Percentiles rank a stretch among this genome's conserved stretches.
Conservation (phyloP, 495 filamentous ascomycete genomes). For the Tetracladium marchalianum region DNA sequence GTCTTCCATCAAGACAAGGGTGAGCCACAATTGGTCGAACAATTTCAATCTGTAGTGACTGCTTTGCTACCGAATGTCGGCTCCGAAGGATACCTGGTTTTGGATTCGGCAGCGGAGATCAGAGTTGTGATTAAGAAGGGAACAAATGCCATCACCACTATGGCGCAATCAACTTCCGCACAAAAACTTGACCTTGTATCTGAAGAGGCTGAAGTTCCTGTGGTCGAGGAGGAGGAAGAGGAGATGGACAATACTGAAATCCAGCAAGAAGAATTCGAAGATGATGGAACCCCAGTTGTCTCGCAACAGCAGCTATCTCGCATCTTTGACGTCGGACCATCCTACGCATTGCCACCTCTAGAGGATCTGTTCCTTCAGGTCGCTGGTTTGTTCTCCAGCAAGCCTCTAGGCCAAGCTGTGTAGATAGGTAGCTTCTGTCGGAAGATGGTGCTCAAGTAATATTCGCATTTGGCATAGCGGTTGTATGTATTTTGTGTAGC, state of each 20-base stretch:
- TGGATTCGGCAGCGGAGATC: constrained; percentile 50
- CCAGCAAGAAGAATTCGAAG: constrained; percentile 25
- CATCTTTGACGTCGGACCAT: constrained; percentile 64
- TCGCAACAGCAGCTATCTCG: constrained; percentile 55
- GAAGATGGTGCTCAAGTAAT: not conserved
- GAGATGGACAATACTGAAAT: constrained; percentile 30
- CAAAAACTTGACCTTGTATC: constrained; percentile 31
- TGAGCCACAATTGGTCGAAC: constrained; percentile 37
- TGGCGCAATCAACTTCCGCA: constrained; percentile 39
- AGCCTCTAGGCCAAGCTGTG: constrained; percentile 21
- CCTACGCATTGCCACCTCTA: constrained; percentile 69
- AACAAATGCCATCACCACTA: constrained; percentile 30
- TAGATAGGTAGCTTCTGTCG: not conserved
- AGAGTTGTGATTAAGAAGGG: constrained; percentile 39
- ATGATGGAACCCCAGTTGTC: constrained; percentile 41
- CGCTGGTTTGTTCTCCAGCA: constrained; percentile 45
- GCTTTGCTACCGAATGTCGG: constrained; percentile 40
- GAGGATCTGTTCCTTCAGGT: constrained; percentile 71
- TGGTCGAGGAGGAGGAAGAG: constrained; percentile 16
- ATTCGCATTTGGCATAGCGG: constrained; percentile 9
- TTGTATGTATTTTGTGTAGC: not conserved
- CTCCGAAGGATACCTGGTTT: constrained; percentile 49
- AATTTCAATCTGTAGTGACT: constrained; percentile 38
- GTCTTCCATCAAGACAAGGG: constrained; percentile 42
- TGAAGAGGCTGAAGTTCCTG: constrained; percentile 3